Conservation (phyloP, 2,329 filamentous ascomycete species). For the Myriosclerotinia scirpicola region DNA sequence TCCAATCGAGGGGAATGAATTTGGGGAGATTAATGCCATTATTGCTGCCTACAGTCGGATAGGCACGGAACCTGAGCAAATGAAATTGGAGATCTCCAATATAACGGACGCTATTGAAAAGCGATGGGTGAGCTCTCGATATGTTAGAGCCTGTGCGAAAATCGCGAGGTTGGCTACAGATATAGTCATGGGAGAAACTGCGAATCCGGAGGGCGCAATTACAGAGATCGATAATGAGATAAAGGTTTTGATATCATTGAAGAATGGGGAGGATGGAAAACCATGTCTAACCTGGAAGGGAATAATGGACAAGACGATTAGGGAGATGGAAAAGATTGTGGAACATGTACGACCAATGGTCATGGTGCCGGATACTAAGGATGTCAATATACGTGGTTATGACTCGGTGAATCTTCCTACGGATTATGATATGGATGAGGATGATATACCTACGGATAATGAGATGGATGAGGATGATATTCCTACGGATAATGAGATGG, state of each 20-base stretch:
- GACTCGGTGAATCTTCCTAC: neutral
- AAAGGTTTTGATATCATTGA: neutral
- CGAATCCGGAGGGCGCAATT: neutral
- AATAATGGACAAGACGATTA: neutral
- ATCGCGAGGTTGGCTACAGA: neutral
- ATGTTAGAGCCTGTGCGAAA: neutral
- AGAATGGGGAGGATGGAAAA: neutral
- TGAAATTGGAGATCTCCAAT: neutral
- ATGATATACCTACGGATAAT: no score
- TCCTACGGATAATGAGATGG: no score
- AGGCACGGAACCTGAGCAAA: neutral
- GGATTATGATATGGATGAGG: neutral
- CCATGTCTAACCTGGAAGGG: neutral
- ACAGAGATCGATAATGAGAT: neutral
- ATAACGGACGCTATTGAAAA: neutral
- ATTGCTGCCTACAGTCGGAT: neutral
- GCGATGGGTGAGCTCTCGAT: slow-evolving; percentile 5
- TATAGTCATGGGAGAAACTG: neutral
- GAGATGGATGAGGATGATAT: no score
- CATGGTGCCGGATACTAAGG: rapidly evolving
- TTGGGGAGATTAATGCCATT: neutral
- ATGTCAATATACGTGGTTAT: neutral
- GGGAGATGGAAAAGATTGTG: neutral
- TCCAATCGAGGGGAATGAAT: neutral
- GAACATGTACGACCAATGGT: neutral